A percentile compares a stretch with the other conserved stretches of the same genome.
phyloP scores from a whole-genome alignment of 1,139 yeast species.

The Suhomyces panamericanus region DNA sequence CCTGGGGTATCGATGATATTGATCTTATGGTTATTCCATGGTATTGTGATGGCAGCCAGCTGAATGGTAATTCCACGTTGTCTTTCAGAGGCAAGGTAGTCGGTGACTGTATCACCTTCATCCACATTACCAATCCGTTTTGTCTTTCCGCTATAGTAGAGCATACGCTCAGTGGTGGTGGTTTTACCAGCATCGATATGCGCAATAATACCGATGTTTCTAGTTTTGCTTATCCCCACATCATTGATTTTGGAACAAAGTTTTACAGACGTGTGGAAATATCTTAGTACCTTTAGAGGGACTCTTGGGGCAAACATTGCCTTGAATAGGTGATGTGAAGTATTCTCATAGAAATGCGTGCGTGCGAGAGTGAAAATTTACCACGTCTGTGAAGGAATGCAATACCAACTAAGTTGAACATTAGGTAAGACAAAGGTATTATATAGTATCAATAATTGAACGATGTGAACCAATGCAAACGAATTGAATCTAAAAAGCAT shows the following conservation, averaged over 20 bases:
- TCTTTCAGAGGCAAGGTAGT: constrained; percentile 85
- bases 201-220: constrained; percentile 82
- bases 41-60: constrained; percentile 91
- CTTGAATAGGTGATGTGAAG: background rate
- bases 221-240: constrained; percentile 36
- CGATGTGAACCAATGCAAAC: too few relatives aligned
- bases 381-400: too few relatives aligned
- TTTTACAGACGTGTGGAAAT: constrained; percentile 8
- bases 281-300: background rate
- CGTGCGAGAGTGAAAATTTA: background rate
- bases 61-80: constrained; percentile 95
- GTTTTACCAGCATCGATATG: constrained; percentile 93
- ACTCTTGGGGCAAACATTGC: background rate
- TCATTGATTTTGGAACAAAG: constrained; percentile 23
- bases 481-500: too few relatives aligned
- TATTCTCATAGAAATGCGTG: background rate
- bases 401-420: too few relatives aligned
- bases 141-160: constrained; percentile 82
- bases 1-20: constrained; percentile 97
- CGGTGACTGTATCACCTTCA: constrained; percentile 96
- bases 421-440: too few relatives aligned
- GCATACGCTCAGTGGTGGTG: constrained; percentile 88
- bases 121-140: constrained; percentile 88
- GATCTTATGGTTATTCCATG: constrained; percentile 77
- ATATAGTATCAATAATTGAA: too few relatives aligned